Conservation (phyloP, 345 rosid species). For the Camelina laxa region DNA sequence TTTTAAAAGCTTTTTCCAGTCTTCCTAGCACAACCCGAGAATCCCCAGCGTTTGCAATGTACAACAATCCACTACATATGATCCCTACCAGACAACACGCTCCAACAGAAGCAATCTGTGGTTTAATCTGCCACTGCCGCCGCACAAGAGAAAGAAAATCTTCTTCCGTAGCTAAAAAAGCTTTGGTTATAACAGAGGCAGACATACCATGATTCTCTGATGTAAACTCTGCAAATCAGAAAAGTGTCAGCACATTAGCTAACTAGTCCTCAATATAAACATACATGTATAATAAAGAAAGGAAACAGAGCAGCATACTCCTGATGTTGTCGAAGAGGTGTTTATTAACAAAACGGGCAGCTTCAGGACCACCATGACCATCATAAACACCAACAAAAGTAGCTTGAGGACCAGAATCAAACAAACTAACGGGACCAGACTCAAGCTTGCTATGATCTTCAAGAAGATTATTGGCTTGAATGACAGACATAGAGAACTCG, state of each 20-base stretch:
- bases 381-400: constrained; percentile 49
- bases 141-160: constrained; percentile 48
- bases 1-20: constrained; percentile 48
- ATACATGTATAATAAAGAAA: not conserved
- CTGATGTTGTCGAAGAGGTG: constrained; percentile 43
- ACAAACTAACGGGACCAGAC: constrained; percentile 44
- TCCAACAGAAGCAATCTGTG: constrained; percentile 69
- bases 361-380: constrained; percentile 52
- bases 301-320: constrained; percentile 24
- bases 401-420: constrained; percentile 48
- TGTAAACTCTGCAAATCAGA: constrained; percentile 75
- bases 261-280: not conserved
- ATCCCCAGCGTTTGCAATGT: constrained; percentile 65
- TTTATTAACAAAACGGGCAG: constrained; percentile 45
- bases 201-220: constrained; percentile 86
- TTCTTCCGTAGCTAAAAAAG: constrained; percentile 47
- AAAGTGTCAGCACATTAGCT: constrained; percentile 50
- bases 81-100: constrained; percentile 65
- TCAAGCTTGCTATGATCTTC: constrained; percentile 49
- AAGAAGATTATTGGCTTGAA: constrained; percentile 48
- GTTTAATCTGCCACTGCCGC: constrained; percentile 50
- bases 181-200: constrained; percentile 55
- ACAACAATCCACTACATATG: constrained; percentile 55
- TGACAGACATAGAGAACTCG: constrained; percentile 49
- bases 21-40: constrained; percentile 63